A percentile compares a stretch with the other conserved stretches of the same genome.
Conservation (phyloP, 441 rosid species). For the Pelargonium cotyledonis region DNA sequence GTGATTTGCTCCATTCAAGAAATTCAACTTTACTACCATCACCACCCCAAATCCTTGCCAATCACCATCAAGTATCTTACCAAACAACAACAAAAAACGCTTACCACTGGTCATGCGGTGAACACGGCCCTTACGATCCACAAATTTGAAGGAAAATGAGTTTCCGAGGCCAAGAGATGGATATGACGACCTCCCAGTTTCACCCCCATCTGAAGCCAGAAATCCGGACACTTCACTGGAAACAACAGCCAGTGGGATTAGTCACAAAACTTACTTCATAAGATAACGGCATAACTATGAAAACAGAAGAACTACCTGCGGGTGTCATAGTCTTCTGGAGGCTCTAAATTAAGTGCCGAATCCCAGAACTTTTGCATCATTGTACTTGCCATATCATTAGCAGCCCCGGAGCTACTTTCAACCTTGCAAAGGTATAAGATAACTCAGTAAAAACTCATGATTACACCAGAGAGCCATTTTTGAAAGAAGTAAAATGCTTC, state of each 20-base stretch:
- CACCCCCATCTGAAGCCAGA: constrained; percentile 58
- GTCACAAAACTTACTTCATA: constrained; percentile 14
- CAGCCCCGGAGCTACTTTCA: constrained; percentile 63
- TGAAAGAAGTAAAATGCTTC: neutral
- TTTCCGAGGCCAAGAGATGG: constrained; percentile 59
- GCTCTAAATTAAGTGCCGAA: constrained; percentile 79
- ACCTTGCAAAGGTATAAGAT: constrained; percentile 39
- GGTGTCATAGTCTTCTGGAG: constrained; percentile 60
- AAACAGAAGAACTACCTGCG: constrained; percentile 43
- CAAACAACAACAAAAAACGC: no score
- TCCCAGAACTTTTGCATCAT: constrained; percentile 99
- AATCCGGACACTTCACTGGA: constrained; percentile 74
- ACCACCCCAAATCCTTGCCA: no score
- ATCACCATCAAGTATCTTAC: no score
- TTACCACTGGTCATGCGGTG: constrained; percentile 35
- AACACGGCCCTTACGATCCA: constrained; percentile 65
- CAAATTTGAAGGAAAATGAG: constrained; percentile 66
- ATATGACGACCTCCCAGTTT: constrained; percentile 42
- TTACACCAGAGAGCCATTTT: neutral
- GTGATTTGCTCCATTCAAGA: no score
- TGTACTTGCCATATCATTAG: constrained; percentile 61
- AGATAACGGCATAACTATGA: constrained; percentile 11
- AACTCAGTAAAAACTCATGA: constrained; percentile 1
- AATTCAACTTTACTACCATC: no score
- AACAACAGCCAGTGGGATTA: constrained; percentile 24